Percentiles rank a stretch among this genome's conserved stretches.
Conservation (phyloP, 2,329 filamentous ascomycete species). For the Tolypocladium ovalisporum region DNA sequence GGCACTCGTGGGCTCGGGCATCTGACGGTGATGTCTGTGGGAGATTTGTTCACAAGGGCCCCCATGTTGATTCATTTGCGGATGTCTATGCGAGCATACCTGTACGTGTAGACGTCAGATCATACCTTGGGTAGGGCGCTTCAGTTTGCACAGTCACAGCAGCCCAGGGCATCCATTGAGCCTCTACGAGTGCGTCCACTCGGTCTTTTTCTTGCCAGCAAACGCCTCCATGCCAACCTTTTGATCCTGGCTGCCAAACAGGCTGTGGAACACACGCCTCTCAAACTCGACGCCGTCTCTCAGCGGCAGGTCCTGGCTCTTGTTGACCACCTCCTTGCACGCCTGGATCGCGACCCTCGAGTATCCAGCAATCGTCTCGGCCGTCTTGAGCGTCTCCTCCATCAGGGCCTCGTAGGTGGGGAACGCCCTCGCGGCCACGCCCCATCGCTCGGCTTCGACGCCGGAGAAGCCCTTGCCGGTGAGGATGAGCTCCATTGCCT, state of each 20-base stretch:
- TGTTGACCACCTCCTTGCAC: conserved; percentile 97
- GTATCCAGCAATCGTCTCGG: conserved; percentile 80
- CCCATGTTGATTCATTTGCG: neutral
- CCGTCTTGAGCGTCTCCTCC: conserved; percentile 69
- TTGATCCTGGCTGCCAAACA: conserved; percentile 93
- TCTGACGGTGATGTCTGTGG: neutral
- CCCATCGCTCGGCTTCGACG: conserved; percentile 79
- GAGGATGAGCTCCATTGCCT: conserved; percentile 84
- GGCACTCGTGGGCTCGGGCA: neutral
- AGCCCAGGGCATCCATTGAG: neutral
- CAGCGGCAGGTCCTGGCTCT: conserved; percentile 85
- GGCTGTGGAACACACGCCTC: conserved; percentile 78
- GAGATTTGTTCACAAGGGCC: neutral
- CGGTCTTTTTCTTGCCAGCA: conserved; percentile 84
- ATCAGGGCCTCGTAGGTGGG: conserved; percentile 72
- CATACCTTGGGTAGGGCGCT: neutral
- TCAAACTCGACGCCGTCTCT: conserved; percentile 92
- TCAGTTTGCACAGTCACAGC: neutral
- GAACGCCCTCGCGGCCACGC: conserved; percentile 75
- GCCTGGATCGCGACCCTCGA: conserved; percentile 80
- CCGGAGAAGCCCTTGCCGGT: conserved; percentile 79
- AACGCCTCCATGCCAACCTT: conserved; percentile 97
- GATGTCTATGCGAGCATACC: neutral
- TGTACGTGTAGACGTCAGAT: too few species aligned
- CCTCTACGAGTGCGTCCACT: conserved; percentile 70